Evolutionary conservation across 108 stramenopile species (phyloP).

Genomic region (Licmophora abbreviata): DNA sequence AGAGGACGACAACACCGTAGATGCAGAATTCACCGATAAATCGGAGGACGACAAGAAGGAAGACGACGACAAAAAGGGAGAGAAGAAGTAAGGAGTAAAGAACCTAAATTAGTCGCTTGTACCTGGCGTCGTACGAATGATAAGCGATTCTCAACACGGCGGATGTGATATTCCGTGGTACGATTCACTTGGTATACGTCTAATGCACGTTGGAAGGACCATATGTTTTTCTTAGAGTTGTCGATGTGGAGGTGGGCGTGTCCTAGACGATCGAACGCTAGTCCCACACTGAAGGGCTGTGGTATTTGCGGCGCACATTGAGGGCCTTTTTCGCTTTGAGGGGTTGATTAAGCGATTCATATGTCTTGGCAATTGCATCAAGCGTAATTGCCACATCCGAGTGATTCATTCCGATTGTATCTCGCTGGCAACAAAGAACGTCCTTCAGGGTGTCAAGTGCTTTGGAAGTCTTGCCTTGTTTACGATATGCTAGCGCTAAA

Average conservation of each 20-base stretch:
- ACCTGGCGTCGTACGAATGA: too few relatives aligned
- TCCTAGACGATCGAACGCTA: not conserved
- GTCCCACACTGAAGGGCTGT: slow-evolving; percentile 1
- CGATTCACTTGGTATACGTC: not conserved
- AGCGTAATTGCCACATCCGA: slow-evolving; percentile 1
- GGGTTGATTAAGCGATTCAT: not conserved
- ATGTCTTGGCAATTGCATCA: not conserved
- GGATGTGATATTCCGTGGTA: not conserved
- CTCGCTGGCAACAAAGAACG: not conserved
- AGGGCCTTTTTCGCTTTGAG: not conserved
- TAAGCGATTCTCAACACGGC: too few relatives aligned
- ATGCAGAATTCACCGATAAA: slow-evolving; percentile 94
- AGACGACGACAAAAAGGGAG: slow-evolving; percentile 31
- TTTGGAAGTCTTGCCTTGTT: not conserved
- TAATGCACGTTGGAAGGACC: not conserved
- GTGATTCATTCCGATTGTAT: not conserved
- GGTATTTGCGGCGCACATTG: not conserved
- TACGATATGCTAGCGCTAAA: not conserved
- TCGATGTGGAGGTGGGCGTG: not conserved
- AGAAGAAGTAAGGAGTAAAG: too few relatives aligned
- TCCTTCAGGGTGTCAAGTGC: not conserved
- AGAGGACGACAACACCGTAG: slow-evolving; percentile 85
- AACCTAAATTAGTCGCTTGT: too few relatives aligned
- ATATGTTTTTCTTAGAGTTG: not conserved
- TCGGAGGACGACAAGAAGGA: slow-evolving; percentile 70